Base-by-base conservation (phyloP, 257 asterid species). In the Hygrophila difformis region DNA sequence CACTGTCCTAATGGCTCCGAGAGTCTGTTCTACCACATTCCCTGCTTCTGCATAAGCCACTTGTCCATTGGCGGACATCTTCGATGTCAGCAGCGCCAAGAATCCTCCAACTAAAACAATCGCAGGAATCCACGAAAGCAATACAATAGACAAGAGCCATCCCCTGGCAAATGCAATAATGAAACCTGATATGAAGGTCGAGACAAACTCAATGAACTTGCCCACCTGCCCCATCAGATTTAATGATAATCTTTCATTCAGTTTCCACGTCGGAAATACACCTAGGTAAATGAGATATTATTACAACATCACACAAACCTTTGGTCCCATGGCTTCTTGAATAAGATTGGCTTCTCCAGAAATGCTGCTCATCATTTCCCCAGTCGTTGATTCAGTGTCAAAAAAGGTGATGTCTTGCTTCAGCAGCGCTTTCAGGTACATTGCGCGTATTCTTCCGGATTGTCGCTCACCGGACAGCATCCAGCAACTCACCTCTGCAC, bases 121-220 rank as follows among this genome's bases (percentile, higher is more conserved):
- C 9, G 60, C 60, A 0, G 93, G 93, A 52, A 82, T 17, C 22
- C 83, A 65, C n/a, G 71, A 38, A 23, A 43, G 44, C 49, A 82
- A 17, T 11, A 82, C 75, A 6, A 75, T 19, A 5, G 93, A 47
- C 19, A 82, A 64, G 18, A 57, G 75, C 93, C 85, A 75, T 12
- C 93, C 93, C 56, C 63, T 68, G 13, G 33, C 17, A 51, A 78
- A 78, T 11, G 83, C 93, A 6, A 82, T 47, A 6, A 58, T 17
- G 48, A 82, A 82, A 13, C 89, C 89, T 47, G 82, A 72, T 23
- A 82, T 10, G 52, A 82, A 82, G 14, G 85, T 75, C 18, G 93
- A 61, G 5, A 51, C 8, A 19, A 60, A 59, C 38, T 82, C 82
- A 18, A 75, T 70, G 53, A 68, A 75, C 44, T 73, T 78, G 15